Evolutionary conservation across 108 stramenopile species (phyloP), one percentile per base, ranked within the genome.

Genomic region (Cyclotella distinguenda): DNA sequence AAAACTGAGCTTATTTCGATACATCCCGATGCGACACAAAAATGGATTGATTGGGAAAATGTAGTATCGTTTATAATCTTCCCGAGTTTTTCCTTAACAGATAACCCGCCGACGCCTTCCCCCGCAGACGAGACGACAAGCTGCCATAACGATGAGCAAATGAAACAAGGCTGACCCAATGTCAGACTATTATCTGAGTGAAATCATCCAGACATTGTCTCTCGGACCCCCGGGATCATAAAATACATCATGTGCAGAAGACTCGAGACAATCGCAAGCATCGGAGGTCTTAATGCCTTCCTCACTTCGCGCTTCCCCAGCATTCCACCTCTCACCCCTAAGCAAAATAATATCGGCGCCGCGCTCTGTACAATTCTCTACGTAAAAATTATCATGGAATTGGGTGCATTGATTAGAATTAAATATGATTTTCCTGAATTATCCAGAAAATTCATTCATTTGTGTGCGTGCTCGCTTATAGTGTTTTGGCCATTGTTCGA

Each of bases 401-500:
- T 81, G 16, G 77, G 71, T 2, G 31, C 38, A 16, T 49, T 60
- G 16, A 58, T 82, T 34, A 64, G 83, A 25, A 30, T 32, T 10
- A 66, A 55, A 40, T 67, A 60, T 32, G 50, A 46, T 45, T n/a
- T 39, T 13, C 40, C 57, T 11, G 74, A 80, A 67, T 35, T 64
- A 61, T 70, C 79, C 9, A 62, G 86, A 19, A 73, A 78, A 23
- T 58, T 86, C 22, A 69, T 87, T 5, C 87, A 92, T 51, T 50
- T 86, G 21, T 40, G 49, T 13, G 76, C 85, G 19, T 72, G 82
- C 8, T 79, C 73, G 16, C 44, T 35, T 8, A 56, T 90, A 0
- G 30, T 90, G 7, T 87, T 86, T 49, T 90, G 89, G 89, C 84
- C 86, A 0, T 39, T 80, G 23, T 90, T 82, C 61, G 83, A 84